A percentile compares a stretch with the other conserved stretches of the same genome.
phyloP scores from a whole-genome alignment of 2,329 filamentous ascomycete species.

The Fusarium algeriense region DNA sequence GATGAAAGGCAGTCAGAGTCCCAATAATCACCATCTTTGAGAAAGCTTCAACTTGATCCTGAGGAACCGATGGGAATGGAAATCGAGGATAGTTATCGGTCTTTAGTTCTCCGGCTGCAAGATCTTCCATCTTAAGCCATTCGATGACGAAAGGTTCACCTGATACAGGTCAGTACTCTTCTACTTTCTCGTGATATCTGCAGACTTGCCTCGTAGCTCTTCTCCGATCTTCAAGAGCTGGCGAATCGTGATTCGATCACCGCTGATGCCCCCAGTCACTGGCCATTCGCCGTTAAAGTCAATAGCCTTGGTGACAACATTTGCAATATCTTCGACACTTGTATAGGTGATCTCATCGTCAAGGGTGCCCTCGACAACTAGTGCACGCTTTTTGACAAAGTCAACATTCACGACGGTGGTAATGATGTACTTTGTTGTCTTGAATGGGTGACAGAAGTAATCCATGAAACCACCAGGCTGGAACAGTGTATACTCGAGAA shows the following conservation, averaged over 20 bases:
- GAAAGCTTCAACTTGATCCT: slow-evolving; percentile 8
- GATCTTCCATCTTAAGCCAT: slow-evolving; percentile 13
- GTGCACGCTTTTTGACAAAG: background rate
- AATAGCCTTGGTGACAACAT: background rate
- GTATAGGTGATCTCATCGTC: slow-evolving; percentile 9
- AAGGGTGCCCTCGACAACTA: background rate
- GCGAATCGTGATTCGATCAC: background rate
- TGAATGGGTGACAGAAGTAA: slow-evolving; percentile 7
- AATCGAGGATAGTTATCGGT: background rate
- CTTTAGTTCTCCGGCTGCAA: background rate
- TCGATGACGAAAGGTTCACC: background rate
- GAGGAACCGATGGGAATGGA: background rate
- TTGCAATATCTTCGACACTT: background rate
- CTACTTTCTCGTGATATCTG: rapidly evolving
- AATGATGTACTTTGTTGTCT: slow-evolving; percentile 3
- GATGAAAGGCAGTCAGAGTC: background rate
- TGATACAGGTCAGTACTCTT: rapidly evolving
- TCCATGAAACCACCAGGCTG: slow-evolving; percentile 16
- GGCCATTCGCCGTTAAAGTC: background rate
- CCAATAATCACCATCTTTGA: slow-evolving; percentile 12
- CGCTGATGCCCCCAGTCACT: background rate
- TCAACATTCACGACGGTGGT: background rate
- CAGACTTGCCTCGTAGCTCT: background rate
- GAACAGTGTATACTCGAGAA: slow-evolving; percentile 4
- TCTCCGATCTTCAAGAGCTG: background rate